Evolutionary conservation across 306 rosid genomes (phyloP), one percentile per base, ranked within the genome.

Genomic region (Pyrus pyrifolia): DNA sequence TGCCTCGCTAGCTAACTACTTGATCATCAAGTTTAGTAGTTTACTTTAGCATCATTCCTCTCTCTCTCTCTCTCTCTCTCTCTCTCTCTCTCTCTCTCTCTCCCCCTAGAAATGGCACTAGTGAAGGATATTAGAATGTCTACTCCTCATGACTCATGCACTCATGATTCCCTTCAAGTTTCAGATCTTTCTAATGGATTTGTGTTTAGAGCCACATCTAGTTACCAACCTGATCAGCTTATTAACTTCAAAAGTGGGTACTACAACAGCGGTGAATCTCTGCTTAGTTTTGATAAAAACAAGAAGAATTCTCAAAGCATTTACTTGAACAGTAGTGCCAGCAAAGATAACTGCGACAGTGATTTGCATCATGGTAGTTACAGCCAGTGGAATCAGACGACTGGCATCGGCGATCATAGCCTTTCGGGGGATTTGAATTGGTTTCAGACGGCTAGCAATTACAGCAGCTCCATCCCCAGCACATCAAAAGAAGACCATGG

Each of bases 281-380:
- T 91, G 84, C 86, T 93, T 69, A 86, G 91, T 81, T 93, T 91
- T 82, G 91, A 88, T 75, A 87, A 90, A 21, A 81, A 58, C 12
- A 72, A 64, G 9, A 13, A 14, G 3, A 59, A 11, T 59, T 59
- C 14, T 27, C 17, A 69, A 53, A 52, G 73, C 12, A 35, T 25
- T 68, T 67, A 67, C 71, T 27, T 23, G 35, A 68, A 68, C n/a
- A 6, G 55, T 4, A 22, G 30, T 75, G 53, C 77, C 42, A 53
- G 68, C 74, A 86, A 78, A 68, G 88, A 81, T 45, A 44, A 82
- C 61, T 77, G 85, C 84, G 87, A 76, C 53, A 75, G 67, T 33
- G 52, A 64, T 62, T 78, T 70, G 79, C 69, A 73, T 33, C 67
- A 74, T 30, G 77, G 80, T 76, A 68, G 74, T 52, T 77, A 76